Evolutionary conservation across 805 yeast genomes (phyloP).

Genomic region (Wickerhamomyces xylosicus): DNA sequence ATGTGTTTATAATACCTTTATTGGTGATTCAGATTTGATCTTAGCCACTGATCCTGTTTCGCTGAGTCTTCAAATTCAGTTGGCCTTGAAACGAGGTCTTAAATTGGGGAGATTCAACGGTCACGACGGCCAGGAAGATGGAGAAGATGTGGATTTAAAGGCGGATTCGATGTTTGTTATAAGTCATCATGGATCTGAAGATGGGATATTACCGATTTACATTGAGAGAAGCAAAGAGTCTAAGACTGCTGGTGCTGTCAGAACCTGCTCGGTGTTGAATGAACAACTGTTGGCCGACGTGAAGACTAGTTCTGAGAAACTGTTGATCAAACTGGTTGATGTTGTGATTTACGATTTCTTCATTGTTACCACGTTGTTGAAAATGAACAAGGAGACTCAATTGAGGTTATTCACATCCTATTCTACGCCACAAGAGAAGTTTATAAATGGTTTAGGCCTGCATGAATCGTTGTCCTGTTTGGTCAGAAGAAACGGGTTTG

Average conservation of each 20-base stretch:
- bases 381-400: constrained; percentile 13
- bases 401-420: constrained; percentile 15
- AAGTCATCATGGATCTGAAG: constrained; percentile 38
- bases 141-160: constrained; percentile 7
- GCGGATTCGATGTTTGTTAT: constrained; percentile 30
- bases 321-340: constrained; percentile 34
- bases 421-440: not conserved
- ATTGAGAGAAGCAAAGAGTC: constrained; percentile 32
- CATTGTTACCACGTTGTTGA: constrained; percentile 24
- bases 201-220: constrained; percentile 42
- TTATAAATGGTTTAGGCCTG: constrained; percentile 7
- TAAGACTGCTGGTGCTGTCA: constrained; percentile 21
- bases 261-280: constrained; percentile 27
- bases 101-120: constrained; percentile 27
- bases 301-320: constrained; percentile 20
- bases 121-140: not conserved
- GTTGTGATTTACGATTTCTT: constrained; percentile 40
- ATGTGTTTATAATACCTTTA: constrained; percentile 41
- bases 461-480: constrained; percentile 12
- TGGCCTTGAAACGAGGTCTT: constrained; percentile 34
- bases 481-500: constrained; percentile 23
- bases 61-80: constrained; percentile 32
- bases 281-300: constrained; percentile 26
- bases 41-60: constrained; percentile 55
- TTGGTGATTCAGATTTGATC: constrained; percentile 18